Base-by-base conservation (phyloP, 2,329 filamentous ascomycete genomes). In the Periconia sp. region DNA sequence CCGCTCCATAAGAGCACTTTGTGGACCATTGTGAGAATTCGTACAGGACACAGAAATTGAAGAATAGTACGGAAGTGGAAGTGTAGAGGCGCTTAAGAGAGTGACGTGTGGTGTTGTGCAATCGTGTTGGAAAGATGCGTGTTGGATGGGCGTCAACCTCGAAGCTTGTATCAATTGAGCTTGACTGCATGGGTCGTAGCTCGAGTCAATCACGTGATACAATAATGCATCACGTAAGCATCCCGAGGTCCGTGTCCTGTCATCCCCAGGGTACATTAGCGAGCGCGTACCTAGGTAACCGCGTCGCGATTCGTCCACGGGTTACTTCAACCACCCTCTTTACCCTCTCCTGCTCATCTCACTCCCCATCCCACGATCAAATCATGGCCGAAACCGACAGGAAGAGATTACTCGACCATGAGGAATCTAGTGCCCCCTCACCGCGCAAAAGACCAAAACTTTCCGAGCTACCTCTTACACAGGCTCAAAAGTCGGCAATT, bases 1-100 rank as follows among this genome's bases (percentile, higher is more conserved):
- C 89, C 89, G 77, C 84, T 82, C 90, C 90, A 93, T 82, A 93
- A 92, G 74, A 91, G 79, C 74, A 92, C 81, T 69, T 81, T 81
- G 74, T 77, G 75, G 57, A 80, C 78, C 77, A 81, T 80, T 62
- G 61, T 74, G 69, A 43, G 44, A 47, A 41, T 37, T 33, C 30
- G 45, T 40, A 45, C 54, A 41, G 41, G 48, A 58, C 44, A 46
- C 53, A 42, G 33, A 48, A 58, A 27, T 49, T 49, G 14, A 45
- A 48, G 53, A 19, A 40, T 44, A 44, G 41, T 35, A 44, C 53
- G 10, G 13, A 11, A 5, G 33, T 37, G 33, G 49, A 53, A 55
- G 52, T 49, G 49, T 54, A 42, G 56, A 54, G 58, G 59, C 56
- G 49, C 52, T 20, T 41, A 52, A 52, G 48, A 49, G 57, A 43